Base-by-base conservation (phyloP, 2,329 filamentous ascomycete species). In the Apiospora phragmitis region DNA sequence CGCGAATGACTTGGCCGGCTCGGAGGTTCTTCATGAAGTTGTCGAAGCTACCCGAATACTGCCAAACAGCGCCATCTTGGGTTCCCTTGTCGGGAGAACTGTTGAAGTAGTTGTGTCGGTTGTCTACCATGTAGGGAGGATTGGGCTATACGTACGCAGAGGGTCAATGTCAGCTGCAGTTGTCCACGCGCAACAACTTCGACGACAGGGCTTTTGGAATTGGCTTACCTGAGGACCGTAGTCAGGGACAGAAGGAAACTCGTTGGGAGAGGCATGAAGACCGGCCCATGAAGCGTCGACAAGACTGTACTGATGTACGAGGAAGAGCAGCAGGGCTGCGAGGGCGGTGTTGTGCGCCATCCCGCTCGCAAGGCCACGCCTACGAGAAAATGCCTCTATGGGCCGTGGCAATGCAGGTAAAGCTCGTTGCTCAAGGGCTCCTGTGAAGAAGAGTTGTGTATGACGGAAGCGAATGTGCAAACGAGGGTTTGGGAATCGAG, bases 41-140 rank as follows among this genome's bases (percentile, higher is more conserved):
- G 0, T 71, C 45, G 11, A 71, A 43, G 32, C 70, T 75, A 26
- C 74, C 71, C 3, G 74, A 73, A 26, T 75, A 74, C 43, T 55
- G 29, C 74, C 73, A 74, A 0, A 74, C 62, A 0, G 73, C 66
- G 2, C 72, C 73, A 71, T 74, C 70, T 35, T 73, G 69, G 3
- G 18, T n/a, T 26, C 35, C 75, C 69, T 71, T 73, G 43, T 75
- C 72, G 14, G 75, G 75, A 4, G 74, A 73, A 14, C 68, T 41
- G 8, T 73, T 62, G 51, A 71, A 76, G 71, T 73, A 75, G 70
- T 76, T 74, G 35, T 72, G 29, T 11, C 45, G 51, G 26, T 76
- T 74, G 41, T 76, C 74, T 0, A 75, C 73, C 75, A 76, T 76
- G 51, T 76, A 76, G 1, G 73, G 35, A 18, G 71, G 69, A 7